A percentile compares a stretch with the other conserved stretches of the same genome.
Evolutionary conservation across 2,329 filamentous ascomycete genomes (phyloP).

Genomic region (Ophiostoma ips): DNA sequence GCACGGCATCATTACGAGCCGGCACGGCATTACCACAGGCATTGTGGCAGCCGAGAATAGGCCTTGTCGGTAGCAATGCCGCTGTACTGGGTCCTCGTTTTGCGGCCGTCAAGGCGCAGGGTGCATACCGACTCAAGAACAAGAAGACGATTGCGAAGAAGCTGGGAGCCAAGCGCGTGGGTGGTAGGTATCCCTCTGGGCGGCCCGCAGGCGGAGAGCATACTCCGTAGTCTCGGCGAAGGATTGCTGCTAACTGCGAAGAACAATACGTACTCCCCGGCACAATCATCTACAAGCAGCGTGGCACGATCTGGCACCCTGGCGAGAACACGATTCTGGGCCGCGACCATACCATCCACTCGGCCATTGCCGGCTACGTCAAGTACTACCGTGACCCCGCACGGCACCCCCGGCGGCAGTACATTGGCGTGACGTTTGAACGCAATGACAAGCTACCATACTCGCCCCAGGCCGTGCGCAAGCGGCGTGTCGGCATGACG

Average conservation of each 20-base stretch:
- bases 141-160: constrained; percentile 59
- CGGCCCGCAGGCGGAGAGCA: too few relatives aligned
- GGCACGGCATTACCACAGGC: constrained; percentile 1
- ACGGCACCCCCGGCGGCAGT: constrained; percentile 73
- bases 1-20: not conserved
- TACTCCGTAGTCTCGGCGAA: not conserved
- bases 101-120: constrained; percentile 49
- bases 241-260: constrained; percentile 20
- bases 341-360: constrained; percentile 90
- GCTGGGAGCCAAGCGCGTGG: constrained; percentile 83
- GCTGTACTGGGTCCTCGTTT: constrained; percentile 37
- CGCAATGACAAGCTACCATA: constrained; percentile 69
- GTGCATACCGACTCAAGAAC: constrained; percentile 50
- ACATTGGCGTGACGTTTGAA: constrained; percentile 85
- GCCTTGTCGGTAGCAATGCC: constrained; percentile 10
- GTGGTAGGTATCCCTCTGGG: constrained; percentile 42
- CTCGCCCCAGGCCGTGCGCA: constrained; percentile 56
- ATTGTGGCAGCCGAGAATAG: constrained; percentile 19
- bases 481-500: constrained; percentile 63
- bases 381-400: constrained; percentile 89
- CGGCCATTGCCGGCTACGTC: constrained; percentile 75
- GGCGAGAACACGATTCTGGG: constrained; percentile 94
- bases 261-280: constrained; percentile 89
- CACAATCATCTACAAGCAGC: constrained; percentile 96
- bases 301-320: constrained; percentile 85